A percentile compares a stretch with the other conserved stretches of the same genome.
phyloP scores from a whole-genome alignment of 2,329 filamentous ascomycete genomes.

The Diaporthe citrichinensis region DNA sequence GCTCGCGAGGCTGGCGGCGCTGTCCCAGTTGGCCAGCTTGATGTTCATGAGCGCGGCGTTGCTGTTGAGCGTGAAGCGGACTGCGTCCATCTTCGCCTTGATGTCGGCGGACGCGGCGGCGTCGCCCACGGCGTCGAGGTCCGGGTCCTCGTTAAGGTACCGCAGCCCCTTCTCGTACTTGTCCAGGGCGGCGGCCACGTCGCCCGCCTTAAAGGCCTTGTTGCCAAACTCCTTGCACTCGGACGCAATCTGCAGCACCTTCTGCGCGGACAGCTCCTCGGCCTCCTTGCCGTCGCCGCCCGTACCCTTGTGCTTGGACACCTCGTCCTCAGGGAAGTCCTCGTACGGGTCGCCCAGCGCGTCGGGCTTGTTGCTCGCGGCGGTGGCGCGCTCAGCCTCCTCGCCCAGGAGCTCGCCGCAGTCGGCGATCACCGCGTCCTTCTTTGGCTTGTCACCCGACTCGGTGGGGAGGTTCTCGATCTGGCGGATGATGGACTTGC shows the following conservation, averaged over 20 bases:
- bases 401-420: conserved; percentile 82
- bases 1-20: conserved; percentile 78
- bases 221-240: conserved; percentile 95
- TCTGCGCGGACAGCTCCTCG: conserved; percentile 73
- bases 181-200: conserved; percentile 78
- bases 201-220: conserved; percentile 87
- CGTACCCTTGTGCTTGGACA: conserved; percentile 48
- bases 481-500: conserved; percentile 91
- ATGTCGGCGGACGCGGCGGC: conserved; percentile 66
- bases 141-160: conserved; percentile 89
- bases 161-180: conserved; percentile 97
- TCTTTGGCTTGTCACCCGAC: conserved; percentile 81
- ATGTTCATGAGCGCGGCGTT: conserved; percentile 89
- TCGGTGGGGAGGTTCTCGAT: conserved; percentile 87
- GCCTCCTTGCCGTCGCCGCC: conserved; percentile 51
- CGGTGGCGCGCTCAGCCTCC: conserved; percentile 74
- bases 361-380: conserved; percentile 77
- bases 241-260: conserved; percentile 82
- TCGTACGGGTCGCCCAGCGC: conserved; percentile 91
- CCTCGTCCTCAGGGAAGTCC: conserved; percentile 92
- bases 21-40: conserved; percentile 81
- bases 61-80: conserved; percentile 89
- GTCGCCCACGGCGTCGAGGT: conserved; percentile 65
- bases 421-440: conserved; percentile 81
- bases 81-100: conserved; percentile 75